phyloP scores from a whole-genome alignment of 139 green algal species.

The Coelastrella sp. region DNA sequence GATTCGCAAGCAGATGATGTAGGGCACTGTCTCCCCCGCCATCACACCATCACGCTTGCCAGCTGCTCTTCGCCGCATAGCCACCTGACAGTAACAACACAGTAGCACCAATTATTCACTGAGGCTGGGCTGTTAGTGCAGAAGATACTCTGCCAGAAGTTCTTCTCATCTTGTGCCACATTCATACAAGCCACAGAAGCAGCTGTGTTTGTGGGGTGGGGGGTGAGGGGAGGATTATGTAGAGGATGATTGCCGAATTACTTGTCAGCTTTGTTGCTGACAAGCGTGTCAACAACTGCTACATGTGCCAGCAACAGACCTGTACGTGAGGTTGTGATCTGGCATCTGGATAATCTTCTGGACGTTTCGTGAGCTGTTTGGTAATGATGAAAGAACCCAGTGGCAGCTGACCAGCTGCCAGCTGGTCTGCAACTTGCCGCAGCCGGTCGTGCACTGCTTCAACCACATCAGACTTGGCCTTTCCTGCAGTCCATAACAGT shows the following conservation, averaged over 20 bases:
- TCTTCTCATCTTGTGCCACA: too few relatives aligned
- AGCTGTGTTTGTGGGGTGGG: too few relatives aligned
- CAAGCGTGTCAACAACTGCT: not conserved
- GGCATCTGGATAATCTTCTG: constrained; percentile 96
- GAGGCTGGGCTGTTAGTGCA: too few relatives aligned
- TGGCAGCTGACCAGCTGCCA: constrained; percentile 74
- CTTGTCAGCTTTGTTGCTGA: too few relatives aligned
- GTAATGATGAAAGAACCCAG: constrained; percentile 95
- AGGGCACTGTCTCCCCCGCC: constrained; percentile 95
- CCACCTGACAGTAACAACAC: constrained; percentile 81
- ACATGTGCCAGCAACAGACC: constrained; percentile 36
- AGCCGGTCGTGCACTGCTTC: constrained; percentile 89
- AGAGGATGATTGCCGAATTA: too few relatives aligned
- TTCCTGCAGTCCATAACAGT: constrained; percentile 40
- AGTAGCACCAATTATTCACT: not conserved
- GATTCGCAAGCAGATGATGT: constrained; percentile 91
- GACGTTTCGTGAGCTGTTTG: constrained; percentile 97
- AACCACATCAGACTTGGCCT: constrained; percentile 89
- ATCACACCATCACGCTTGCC: constrained; percentile 82
- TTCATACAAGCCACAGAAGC: not conserved
- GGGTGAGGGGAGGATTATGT: not conserved
- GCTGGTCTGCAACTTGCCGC: constrained; percentile 51
- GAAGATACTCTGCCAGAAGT: too few relatives aligned
- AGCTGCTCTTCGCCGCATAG: constrained; percentile 77
- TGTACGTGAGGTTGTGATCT: constrained; percentile 96